These are phyloP conservation scores for Heterobasidion irregulare DNA, from an alignment of 1,284 basidiomycete genomes.

Conservation along the genomic window DNA sequence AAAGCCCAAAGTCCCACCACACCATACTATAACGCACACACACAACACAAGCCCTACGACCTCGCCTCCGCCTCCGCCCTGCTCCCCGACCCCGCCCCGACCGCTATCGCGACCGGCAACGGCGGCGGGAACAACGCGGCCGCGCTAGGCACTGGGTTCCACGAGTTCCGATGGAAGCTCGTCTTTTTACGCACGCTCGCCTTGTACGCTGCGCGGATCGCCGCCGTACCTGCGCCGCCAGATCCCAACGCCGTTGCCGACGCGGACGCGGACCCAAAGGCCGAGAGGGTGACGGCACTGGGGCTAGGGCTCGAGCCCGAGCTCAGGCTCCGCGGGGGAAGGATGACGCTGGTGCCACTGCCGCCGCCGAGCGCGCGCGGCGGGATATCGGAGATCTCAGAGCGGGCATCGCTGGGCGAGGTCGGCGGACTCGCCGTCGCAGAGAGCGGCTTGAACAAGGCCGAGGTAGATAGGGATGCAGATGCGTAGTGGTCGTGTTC, in stretches of 20 bases:
- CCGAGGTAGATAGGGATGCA: background rate
- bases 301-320: conserved; percentile 1
- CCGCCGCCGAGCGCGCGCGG: background rate
- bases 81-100: background rate
- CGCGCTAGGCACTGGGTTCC: conserved; percentile 26
- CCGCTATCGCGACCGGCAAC: background rate
- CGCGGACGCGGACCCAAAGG: too few relatives aligned
- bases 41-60: too few relatives aligned
- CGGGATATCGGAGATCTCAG: background rate
- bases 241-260: too few relatives aligned
- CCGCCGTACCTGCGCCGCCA: conserved; percentile 23
- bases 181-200: conserved; percentile 47
- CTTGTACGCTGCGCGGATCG: conserved; percentile 49
- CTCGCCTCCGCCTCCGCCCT: too few relatives aligned
- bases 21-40: too few relatives aligned
- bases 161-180: conserved; percentile 47
- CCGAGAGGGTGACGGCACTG: too few relatives aligned
- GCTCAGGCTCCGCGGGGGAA: background rate
- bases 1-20: too few relatives aligned
- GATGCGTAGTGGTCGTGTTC: background rate
- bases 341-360: background rate
- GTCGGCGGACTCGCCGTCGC: background rate
- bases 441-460: background rate
- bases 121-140: background rate
- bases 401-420: background rate